Conservation (phyloP, 768 basidiomycete genomes). For the Strobilomyces dryophilus region DNA sequence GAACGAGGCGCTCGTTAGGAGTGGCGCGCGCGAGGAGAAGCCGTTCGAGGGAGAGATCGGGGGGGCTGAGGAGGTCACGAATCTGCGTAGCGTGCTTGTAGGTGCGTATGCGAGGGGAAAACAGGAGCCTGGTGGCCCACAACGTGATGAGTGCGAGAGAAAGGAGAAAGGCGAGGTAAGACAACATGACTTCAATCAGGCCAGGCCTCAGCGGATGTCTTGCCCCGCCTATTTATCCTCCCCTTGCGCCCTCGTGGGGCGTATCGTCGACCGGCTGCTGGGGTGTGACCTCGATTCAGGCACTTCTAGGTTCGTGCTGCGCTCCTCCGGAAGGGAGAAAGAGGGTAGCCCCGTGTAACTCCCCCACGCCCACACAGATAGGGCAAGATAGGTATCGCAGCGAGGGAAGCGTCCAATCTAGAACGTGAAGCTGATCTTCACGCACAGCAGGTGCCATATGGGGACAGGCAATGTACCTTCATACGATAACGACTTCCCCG, state of each 20-base stretch:
- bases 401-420: neutral
- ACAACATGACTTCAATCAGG: constrained; percentile 2
- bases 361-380: constrained; percentile 4
- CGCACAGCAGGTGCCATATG: constrained; percentile 12
- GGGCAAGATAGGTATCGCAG: neutral
- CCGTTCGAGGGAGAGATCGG: neutral
- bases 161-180: neutral
- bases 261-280: neutral
- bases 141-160: neutral
- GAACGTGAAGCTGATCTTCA: neutral
- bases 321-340: neutral
- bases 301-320: neutral
- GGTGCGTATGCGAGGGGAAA: constrained; percentile 2
- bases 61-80: constrained; percentile 15
- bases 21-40: constrained; percentile 18
- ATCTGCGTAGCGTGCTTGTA: constrained; percentile 8
- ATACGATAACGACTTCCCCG: neutral
- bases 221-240: constrained; percentile 10
- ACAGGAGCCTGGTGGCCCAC: neutral
- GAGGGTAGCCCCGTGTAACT: neutral
- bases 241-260: neutral
- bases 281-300: neutral
- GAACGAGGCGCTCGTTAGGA: constrained; percentile 23
- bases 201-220: neutral
- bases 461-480: neutral